Evolutionary conservation across 2,329 filamentous ascomycete species (phyloP).

Genomic region (Pyrenochaeta sp.): DNA sequence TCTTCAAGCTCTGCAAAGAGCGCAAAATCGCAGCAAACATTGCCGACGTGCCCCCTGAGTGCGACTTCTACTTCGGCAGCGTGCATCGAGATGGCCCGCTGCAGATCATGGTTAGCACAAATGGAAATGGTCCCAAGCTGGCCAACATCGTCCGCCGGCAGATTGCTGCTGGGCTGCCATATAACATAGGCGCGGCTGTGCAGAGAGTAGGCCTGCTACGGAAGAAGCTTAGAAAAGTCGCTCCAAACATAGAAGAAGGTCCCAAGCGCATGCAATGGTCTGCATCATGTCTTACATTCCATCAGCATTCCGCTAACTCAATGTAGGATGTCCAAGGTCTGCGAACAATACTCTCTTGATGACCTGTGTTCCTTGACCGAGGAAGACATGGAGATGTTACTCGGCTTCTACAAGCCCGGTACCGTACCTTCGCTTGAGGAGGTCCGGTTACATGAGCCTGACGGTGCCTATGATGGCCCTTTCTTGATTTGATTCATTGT

Average conservation of each 20-base stretch:
- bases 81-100: constrained; percentile 93
- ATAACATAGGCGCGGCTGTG: constrained; percentile 84
- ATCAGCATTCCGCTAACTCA: constrained; percentile 34
- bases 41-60: constrained; percentile 94
- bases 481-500: constrained; percentile 46
- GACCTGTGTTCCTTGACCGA: constrained; percentile 84
- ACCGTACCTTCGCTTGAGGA: constrained; percentile 54
- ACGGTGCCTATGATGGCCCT: constrained; percentile 56
- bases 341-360: constrained; percentile 83
- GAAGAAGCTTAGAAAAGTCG: constrained; percentile 77
- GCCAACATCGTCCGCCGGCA: constrained; percentile 84
- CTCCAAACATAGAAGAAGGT: constrained; percentile 74
- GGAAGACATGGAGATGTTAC: constrained; percentile 80
- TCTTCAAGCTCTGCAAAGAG: constrained; percentile 94
- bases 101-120: constrained; percentile 98
- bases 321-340: constrained; percentile 86
- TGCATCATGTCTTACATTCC: neutral
- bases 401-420: constrained; percentile 72
- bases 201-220: constrained; percentile 82
- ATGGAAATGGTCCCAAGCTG: constrained; percentile 91
- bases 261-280: constrained; percentile 91
- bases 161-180: constrained; percentile 79
- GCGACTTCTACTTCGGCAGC: constrained; percentile 98
- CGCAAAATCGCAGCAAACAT: constrained; percentile 89
- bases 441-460: constrained; percentile 49